Conservation (phyloP, 495 filamentous ascomycete genomes). For the Aspergillus kassunensis region DNA sequence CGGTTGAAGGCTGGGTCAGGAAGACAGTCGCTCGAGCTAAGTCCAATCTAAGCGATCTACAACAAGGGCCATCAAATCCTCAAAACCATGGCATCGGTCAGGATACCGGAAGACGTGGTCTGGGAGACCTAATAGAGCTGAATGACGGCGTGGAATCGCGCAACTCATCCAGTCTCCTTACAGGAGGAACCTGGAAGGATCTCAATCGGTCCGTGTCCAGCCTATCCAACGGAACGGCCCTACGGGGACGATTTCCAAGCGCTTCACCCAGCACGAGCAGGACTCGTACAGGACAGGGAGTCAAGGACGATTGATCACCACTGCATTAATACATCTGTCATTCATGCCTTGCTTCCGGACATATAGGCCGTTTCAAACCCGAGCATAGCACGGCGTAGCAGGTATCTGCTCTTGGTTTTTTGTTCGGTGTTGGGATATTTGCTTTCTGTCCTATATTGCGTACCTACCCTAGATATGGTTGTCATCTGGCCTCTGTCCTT, state of each 20-base stretch:
- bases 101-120: slow-evolving; percentile 33
- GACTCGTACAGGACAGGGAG: slow-evolving; percentile 33
- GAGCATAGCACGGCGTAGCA: slow-evolving; percentile 21
- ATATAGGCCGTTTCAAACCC: slow-evolving; percentile 12
- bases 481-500: background rate
- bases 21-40: slow-evolving; percentile 61
- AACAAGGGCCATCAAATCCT: slow-evolving; percentile 30
- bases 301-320: slow-evolving; percentile 30
- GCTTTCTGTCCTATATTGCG: slow-evolving; percentile 9
- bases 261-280: slow-evolving; percentile 39
- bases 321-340: slow-evolving; percentile 15
- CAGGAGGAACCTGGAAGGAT: slow-evolving; percentile 18
- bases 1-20: slow-evolving; percentile 84
- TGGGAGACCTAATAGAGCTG: slow-evolving; percentile 82
- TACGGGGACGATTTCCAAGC: slow-evolving; percentile 21
- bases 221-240: slow-evolving; percentile 12
- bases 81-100: slow-evolving; percentile 31
- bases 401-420: slow-evolving; percentile 6
- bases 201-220: slow-evolving; percentile 19
- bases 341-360: slow-evolving; percentile 16
- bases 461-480: slow-evolving; percentile 10
- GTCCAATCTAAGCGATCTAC: slow-evolving; percentile 37
- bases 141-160: slow-evolving; percentile 52
- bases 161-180: slow-evolving; percentile 21
- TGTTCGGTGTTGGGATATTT: slow-evolving; percentile 5